Evolutionary conservation across 371 early-diverging fungal genomes (phyloP).

Genomic region (Mucor circinelloides): DNA sequence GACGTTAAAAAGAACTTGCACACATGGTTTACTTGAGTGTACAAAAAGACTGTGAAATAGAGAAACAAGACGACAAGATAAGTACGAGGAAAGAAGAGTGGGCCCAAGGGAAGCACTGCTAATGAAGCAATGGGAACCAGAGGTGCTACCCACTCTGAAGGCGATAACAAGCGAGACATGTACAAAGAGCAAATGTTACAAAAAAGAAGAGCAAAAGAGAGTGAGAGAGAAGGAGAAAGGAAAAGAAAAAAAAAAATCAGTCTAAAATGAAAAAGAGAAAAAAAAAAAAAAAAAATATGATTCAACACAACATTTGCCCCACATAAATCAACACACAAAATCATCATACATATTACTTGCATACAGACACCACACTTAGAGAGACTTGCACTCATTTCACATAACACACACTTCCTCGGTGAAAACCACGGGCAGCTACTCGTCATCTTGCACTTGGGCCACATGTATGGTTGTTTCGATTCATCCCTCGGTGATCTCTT

Average conservation of each 20-base stretch:
- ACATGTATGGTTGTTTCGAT: no score
- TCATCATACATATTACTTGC: not conserved
- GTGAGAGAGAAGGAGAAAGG: not conserved
- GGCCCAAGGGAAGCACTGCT: slow-evolving; percentile 42
- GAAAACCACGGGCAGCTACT: not conserved
- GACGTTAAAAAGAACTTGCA: slow-evolving; percentile 46
- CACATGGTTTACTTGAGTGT: slow-evolving; percentile 47
- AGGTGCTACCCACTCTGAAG: slow-evolving; percentile 53
- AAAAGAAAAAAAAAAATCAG: not conserved
- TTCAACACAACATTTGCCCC: not conserved
- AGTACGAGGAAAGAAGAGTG: slow-evolving; percentile 43
- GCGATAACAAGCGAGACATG: slow-evolving; percentile 32
- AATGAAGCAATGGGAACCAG: slow-evolving; percentile 38
- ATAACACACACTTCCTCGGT: not conserved
- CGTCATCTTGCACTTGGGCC: not conserved
- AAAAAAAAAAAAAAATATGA: not conserved
- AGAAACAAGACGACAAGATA: slow-evolving; percentile 40
- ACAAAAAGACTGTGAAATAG: slow-evolving; percentile 44
- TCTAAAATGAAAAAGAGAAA: not conserved
- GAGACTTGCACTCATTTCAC: not conserved
- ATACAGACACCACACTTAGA: not conserved
- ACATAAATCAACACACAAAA: not conserved
- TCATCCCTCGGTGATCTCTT: not conserved
- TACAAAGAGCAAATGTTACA: not conserved
- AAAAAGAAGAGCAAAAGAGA: not conserved